Conservation (phyloP, 2,329 filamentous ascomycete species). For the Alternaria ventricosa region DNA sequence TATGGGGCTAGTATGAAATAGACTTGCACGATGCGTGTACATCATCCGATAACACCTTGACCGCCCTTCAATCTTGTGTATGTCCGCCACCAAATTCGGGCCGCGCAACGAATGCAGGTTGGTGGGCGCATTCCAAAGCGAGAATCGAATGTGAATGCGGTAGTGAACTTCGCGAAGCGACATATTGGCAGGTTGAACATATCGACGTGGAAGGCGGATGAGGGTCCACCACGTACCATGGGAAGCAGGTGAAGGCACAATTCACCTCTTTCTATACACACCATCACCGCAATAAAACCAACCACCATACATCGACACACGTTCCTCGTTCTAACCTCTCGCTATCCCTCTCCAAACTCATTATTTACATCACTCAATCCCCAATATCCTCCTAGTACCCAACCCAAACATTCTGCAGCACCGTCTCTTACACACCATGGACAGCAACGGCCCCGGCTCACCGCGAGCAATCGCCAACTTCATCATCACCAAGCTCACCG, state of each 20-base stretch:
- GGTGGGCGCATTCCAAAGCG: too few relatives aligned
- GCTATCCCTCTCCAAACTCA: background rate
- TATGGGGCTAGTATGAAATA: too few relatives aligned
- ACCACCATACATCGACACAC: rapidly evolving
- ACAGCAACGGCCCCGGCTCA: background rate
- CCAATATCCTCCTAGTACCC: too few relatives aligned
- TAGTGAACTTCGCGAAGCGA: background rate
- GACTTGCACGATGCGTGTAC: too few relatives aligned
- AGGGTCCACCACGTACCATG: background rate
- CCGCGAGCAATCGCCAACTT: background rate
- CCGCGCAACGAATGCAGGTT: too few relatives aligned
- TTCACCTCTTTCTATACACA: background rate
- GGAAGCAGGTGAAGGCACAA: background rate
- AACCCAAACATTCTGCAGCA: background rate
- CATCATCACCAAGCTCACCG: background rate
- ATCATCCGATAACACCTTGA: too few relatives aligned
- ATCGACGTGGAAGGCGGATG: background rate
- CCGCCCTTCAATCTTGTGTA: too few relatives aligned
- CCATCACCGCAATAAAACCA: background rate
- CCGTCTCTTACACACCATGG: background rate
- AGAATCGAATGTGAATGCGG: too few relatives aligned
- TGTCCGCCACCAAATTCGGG: too few relatives aligned
- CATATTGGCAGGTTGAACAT: background rate
- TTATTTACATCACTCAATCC: rapidly evolving
- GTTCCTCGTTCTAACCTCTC: rapidly evolving